Percentiles rank a stretch among this genome's conserved stretches.
Evolutionary conservation across 768 basidiomycete species (phyloP).

Genomic region (Amanita jacksonii): DNA sequence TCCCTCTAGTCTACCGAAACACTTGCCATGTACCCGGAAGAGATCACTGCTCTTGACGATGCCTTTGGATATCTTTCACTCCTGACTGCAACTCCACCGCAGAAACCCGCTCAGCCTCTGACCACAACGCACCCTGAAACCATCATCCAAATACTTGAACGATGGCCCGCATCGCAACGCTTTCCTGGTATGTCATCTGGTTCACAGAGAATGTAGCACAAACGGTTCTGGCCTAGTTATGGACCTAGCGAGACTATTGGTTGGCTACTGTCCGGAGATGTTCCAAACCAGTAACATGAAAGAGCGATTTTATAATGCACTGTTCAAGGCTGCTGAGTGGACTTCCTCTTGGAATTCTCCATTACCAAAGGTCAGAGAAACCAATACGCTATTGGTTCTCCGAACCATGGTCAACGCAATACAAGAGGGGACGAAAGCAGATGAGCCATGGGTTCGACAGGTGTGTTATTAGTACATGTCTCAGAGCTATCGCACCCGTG

Average conservation of each 20-base stretch:
- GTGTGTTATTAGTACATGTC: conserved; percentile 23
- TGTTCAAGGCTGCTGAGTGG: conserved; percentile 69
- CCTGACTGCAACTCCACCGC: conserved; percentile 29
- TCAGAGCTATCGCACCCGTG: too few species aligned
- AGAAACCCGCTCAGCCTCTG: conserved; percentile 24
- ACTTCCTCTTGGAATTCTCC: conserved; percentile 41
- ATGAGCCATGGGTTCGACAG: conserved; percentile 41
- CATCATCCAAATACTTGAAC: conserved; percentile 52
- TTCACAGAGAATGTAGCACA: conserved; percentile 1
- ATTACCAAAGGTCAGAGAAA: conserved; percentile 66
- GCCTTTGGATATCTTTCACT: conserved; percentile 50
- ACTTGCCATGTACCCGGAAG: conserved; percentile 64
- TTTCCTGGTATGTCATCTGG: conserved; percentile 49
- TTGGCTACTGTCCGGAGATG: conserved; percentile 50
- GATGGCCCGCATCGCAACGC: conserved; percentile 65
- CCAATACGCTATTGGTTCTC: conserved; percentile 72
- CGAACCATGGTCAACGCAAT: conserved; percentile 76
- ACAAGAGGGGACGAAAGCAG: conserved; percentile 39
- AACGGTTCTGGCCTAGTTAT: conserved; percentile 43
- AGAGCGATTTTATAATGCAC: conserved; percentile 44
- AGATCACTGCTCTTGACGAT: conserved; percentile 48
- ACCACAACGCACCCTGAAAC: conserved; percentile 47
- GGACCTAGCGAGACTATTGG: conserved; percentile 73
- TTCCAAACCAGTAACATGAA: conserved; percentile 34
- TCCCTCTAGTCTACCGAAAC: conserved; percentile 50